phyloP scores from a whole-genome alignment of 2,329 filamentous ascomycete genomes.

The Drechslerella coelobrocha region DNA sequence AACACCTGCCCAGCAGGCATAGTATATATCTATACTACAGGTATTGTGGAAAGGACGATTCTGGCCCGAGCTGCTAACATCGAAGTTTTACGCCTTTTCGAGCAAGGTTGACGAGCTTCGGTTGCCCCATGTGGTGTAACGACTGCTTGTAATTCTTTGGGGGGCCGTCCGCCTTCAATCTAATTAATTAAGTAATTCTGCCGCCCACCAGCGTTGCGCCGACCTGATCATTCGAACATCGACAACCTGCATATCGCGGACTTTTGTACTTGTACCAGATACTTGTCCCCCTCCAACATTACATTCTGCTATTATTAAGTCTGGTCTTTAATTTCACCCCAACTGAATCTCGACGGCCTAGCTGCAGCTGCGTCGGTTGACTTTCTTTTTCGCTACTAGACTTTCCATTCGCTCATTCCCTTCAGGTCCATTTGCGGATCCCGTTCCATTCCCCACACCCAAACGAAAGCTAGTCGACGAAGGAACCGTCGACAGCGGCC shows the following conservation, averaged over 20 bases:
- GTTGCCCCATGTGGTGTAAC: constrained; percentile 30
- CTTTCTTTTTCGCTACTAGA: constrained; percentile 10
- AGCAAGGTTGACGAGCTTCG: no score
- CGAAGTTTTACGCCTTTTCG: no score
- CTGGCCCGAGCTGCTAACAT: no score
- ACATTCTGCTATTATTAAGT: not conserved
- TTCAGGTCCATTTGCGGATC: constrained; percentile 37
- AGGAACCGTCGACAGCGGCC: constrained; percentile 31
- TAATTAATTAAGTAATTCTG: constrained; percentile 9
- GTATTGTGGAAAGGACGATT: constrained; percentile 2
- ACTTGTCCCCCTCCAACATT: not conserved
- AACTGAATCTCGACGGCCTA: constrained; percentile 7
- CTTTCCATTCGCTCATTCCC: constrained; percentile 17
- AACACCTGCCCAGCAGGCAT: constrained; percentile 25
- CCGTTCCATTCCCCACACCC: constrained; percentile 40
- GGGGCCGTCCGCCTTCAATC: no score
- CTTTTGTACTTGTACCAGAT: not conserved
- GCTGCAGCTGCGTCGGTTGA: constrained; percentile 7
- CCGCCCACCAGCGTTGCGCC: constrained; percentile 3
- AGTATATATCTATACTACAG: not conserved
- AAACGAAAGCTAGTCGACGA: constrained; percentile 24
- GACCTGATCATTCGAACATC: not conserved
- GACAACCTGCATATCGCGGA: not conserved
- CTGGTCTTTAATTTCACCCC: not conserved
- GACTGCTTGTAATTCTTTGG: constrained; percentile 20